Evolutionary conservation across 768 basidiomycete species (phyloP).

Genomic region (Termitomyces heimii): DNA sequence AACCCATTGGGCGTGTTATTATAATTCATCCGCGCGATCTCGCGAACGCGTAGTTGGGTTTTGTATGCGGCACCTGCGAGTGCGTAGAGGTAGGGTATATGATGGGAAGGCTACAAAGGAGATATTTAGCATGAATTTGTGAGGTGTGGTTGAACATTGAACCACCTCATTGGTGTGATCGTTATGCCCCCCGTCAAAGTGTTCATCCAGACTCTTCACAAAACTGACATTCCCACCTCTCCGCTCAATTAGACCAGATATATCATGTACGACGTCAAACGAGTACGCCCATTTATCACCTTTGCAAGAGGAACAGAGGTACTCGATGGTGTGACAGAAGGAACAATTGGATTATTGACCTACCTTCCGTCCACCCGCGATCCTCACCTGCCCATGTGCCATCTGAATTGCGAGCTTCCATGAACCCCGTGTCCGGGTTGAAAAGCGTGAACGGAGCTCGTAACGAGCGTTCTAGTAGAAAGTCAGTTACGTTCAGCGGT

Average conservation of each 20-base stretch:
- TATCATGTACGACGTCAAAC: slow-evolving; percentile 71
- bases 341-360: not conserved
- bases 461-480: slow-evolving; percentile 53
- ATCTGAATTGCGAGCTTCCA: slow-evolving; percentile 69
- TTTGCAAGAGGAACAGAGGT: slow-evolving; percentile 5
- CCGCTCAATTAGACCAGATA: slow-evolving; percentile 52
- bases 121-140: not conserved
- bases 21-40: slow-evolving; percentile 61
- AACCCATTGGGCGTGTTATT: slow-evolving; percentile 64
- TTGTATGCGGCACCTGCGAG: slow-evolving; percentile 67
- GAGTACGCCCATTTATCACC: slow-evolving; percentile 64
- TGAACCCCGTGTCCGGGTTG: slow-evolving; percentile 68
- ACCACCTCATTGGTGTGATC: slow-evolving; percentile 75
- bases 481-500: slow-evolving; percentile 33
- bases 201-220: slow-evolving; percentile 58
- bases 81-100: slow-evolving; percentile 80
- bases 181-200: slow-evolving; percentile 61
- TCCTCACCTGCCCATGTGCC: slow-evolving; percentile 70
- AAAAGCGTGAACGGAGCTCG: slow-evolving; percentile 57
- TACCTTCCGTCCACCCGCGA: slow-evolving; percentile 79
- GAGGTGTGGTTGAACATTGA: not conserved
- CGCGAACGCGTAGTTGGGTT: slow-evolving; percentile 64
- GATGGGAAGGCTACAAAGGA: slow-evolving; percentile 63
- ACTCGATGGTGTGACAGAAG: not conserved
- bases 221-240: slow-evolving; percentile 65